Conservation (phyloP, 805 yeast species). For the Komagataella ulmi region DNA sequence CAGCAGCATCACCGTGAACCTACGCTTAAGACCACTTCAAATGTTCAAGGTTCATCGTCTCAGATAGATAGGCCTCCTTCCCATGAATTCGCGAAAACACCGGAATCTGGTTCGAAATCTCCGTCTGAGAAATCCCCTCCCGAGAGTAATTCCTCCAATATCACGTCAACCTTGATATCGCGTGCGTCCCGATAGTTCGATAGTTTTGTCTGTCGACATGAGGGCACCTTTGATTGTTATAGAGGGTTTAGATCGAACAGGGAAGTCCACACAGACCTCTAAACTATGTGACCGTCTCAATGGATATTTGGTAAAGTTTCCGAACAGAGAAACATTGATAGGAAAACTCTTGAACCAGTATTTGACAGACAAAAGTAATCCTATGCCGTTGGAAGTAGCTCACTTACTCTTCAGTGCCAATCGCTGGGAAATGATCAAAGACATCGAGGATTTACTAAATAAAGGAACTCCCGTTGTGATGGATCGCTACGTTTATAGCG, state of each 20-base stretch:
- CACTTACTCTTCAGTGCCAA: slow-evolving; percentile 88
- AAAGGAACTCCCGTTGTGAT: slow-evolving; percentile 50
- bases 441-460: slow-evolving; percentile 29
- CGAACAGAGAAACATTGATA: slow-evolving; percentile 73
- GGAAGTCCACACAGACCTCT: slow-evolving; percentile 76
- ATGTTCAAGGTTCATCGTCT: not conserved
- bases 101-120: not conserved
- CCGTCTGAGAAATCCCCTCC: not conserved
- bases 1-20: not conserved
- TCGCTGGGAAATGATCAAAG: slow-evolving; percentile 70
- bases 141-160: not conserved
- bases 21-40: not conserved
- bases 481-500: slow-evolving; percentile 88
- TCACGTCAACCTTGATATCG: not conserved
- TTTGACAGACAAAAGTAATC: slow-evolving; percentile 34
- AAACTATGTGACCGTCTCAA: slow-evolving; percentile 17
- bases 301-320: slow-evolving; percentile 54
- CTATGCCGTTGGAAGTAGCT: slow-evolving; percentile 62
- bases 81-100: not conserved
- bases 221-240: slow-evolving; percentile 43
- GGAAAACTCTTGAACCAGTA: slow-evolving; percentile 72
- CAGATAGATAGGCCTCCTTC: not conserved
- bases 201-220: not conserved
- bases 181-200: not conserved
- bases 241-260: slow-evolving; percentile 93